Evolutionary conservation across 2,329 filamentous ascomycete genomes (phyloP), one percentile per base, ranked within the genome.

Genomic region (Xylaria sp.): DNA sequence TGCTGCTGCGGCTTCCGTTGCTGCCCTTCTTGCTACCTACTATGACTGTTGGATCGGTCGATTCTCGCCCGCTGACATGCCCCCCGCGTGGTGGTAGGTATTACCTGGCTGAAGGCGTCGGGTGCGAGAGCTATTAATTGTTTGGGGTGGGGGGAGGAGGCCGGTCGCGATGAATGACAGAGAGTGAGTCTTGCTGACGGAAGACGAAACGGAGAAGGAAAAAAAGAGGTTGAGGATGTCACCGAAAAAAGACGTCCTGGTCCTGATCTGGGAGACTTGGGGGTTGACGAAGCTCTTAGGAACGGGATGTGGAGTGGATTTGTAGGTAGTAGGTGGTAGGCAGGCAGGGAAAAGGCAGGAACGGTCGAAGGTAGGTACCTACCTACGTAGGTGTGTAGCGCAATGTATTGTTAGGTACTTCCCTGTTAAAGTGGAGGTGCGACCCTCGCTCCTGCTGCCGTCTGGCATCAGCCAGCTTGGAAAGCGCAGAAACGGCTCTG

Each of bases 31-130:
- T n/a, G 18, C 35, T 46, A 52, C 50, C 42, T 58, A 30, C 16
- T 53, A 51, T 30, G 23, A 30, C 37, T 58, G 23, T 57, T 61
- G 54, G 51, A 59, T 47, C 56, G 57, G 64, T 63, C 65, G 61
- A 59, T 59, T 64, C 48, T 65, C 63, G 61, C 64, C 62, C 59
- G 61, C 65, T 63, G 60, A 59, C 61, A 50, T 62, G 52, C 49
- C 66, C 23, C 60, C 60, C 58, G 61, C 60, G 52, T 65, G 61
- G 52, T 60, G 50, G 46, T 60, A n/a, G 5, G 42, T 46, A 46
- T n/a, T 53, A 52, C 59, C 49, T n/a, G 30, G 30, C 39, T 52
- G 57, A 58, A 57, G 55, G 57, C 54, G 44, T 59, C 48, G 55
- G 51, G 54, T 58, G 57, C 48, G 52, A 60, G 57, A 34, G 34